Conservation (phyloP, 768 basidiomycete species). For the Tylopilus sp. region DNA sequence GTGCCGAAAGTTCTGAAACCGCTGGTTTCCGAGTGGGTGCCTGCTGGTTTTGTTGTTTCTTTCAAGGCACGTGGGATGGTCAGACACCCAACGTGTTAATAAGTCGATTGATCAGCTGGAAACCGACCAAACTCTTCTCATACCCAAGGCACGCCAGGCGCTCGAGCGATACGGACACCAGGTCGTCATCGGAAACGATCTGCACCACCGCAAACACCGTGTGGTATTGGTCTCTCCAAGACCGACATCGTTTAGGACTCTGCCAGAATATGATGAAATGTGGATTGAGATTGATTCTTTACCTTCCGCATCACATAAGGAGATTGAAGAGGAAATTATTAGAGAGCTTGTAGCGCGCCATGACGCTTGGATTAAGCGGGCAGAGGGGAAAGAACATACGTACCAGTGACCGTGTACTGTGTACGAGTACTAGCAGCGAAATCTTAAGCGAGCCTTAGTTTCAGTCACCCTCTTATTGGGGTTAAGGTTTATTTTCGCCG, state of each 20-base stretch:
- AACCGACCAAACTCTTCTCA: constrained; percentile 77
- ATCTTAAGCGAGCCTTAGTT: background rate
- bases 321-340: constrained; percentile 94
- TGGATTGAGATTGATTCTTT: constrained; percentile 62
- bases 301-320: constrained; percentile 43
- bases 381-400: background rate
- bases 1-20: constrained; percentile 95
- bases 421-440: too few species aligned
- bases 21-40: constrained; percentile 91
- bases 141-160: constrained; percentile 87
- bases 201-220: constrained; percentile 86
- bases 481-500: constrained; percentile 12
- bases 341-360: constrained; percentile 73
- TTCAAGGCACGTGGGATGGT: constrained; percentile 73
- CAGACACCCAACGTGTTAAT: constrained; percentile 2
- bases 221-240: constrained; percentile 83
- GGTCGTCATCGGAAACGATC: constrained; percentile 93
- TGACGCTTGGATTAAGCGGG: constrained; percentile 53
- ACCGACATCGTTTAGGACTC: constrained; percentile 16
- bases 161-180: constrained; percentile 95
- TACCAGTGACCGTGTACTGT: background rate
- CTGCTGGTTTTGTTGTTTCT: constrained; percentile 87
- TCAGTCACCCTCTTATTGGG: background rate
- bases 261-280: constrained; percentile 44
- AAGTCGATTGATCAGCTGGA: constrained; percentile 61